phyloP scores from a whole-genome alignment of 306 rosid species.

The Prunus mongolica region DNA sequence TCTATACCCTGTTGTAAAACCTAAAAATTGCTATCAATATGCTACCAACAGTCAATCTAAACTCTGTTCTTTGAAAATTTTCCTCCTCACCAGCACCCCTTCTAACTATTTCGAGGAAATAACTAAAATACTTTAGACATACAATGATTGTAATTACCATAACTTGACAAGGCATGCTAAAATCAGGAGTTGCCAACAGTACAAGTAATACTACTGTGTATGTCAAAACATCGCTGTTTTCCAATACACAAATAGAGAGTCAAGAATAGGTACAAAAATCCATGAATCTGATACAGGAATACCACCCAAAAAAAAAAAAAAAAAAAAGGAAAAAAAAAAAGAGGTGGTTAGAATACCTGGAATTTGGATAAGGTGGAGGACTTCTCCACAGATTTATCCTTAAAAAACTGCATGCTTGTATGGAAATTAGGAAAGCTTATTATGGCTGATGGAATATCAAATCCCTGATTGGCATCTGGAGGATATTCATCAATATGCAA shows the following conservation, averaged over 20 bases:
- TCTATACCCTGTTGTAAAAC: no score
- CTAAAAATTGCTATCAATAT: slow-evolving; percentile 12
- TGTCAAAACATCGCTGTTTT: slow-evolving; percentile 52
- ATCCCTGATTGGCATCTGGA: slow-evolving; percentile 95
- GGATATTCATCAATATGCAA: slow-evolving; percentile 95
- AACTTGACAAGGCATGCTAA: slow-evolving; percentile 64
- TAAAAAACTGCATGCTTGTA: slow-evolving; percentile 46
- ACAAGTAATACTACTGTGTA: slow-evolving; percentile 88
- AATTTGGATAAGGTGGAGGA: slow-evolving; percentile 66
- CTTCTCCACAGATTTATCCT: slow-evolving; percentile 38
- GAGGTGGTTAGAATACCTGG: slow-evolving; percentile 41
- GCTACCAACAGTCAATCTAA: no score
- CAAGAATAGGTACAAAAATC: slow-evolving; percentile 1
- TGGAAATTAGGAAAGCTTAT: slow-evolving; percentile 76
- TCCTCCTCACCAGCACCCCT: no score
- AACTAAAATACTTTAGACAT: no score
- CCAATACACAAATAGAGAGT: slow-evolving; percentile 34
- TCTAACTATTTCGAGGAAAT: no score
- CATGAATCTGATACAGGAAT: not conserved
- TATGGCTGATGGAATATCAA: slow-evolving; percentile 92
- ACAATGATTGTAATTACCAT: no score
- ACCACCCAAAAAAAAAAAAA: not conserved
- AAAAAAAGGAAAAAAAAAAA: not conserved
- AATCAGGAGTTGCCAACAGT: slow-evolving; percentile 89
- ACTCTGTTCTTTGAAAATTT: no score